phyloP scores from a whole-genome alignment of 2,329 filamentous ascomycete genomes.

The Cladosporium oxysporum region DNA sequence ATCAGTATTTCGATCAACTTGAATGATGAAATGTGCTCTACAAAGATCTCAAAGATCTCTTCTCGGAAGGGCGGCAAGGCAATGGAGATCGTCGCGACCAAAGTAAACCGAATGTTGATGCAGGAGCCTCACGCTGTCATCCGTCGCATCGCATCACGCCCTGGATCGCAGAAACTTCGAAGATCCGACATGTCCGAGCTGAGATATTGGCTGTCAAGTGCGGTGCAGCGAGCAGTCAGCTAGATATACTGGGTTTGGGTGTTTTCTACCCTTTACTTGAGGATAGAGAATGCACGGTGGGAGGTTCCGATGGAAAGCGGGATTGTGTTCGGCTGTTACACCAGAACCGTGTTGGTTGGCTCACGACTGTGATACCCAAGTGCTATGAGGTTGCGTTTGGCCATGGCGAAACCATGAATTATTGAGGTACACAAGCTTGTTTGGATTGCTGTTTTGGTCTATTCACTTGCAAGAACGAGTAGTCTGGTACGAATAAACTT shows the following conservation, averaged over 20 bases:
- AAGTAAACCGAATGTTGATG: background rate
- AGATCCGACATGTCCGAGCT: background rate
- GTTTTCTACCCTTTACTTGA: too few relatives aligned
- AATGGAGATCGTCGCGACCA: too few relatives aligned
- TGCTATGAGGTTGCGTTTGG: background rate
- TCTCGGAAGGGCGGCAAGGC: too few relatives aligned
- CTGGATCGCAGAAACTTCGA: background rate
- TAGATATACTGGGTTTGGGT: too few relatives aligned
- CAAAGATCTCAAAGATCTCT: background rate
- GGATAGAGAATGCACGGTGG: background rate
- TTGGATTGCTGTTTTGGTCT: too few relatives aligned
- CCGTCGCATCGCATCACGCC: background rate
- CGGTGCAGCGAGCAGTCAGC: background rate
- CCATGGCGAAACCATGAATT: too few relatives aligned
- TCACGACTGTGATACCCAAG: background rate
- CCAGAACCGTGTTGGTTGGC: background rate
- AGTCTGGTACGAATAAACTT: too few relatives aligned
- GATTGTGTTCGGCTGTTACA: background rate
- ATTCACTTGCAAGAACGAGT: too few relatives aligned
- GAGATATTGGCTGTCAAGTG: background rate
- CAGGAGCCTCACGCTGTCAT: background rate
- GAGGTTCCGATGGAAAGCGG: background rate
- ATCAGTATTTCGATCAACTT: background rate
- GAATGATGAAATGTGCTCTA: background rate
- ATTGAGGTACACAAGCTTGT: too few relatives aligned